These are phyloP conservation scores for Ramaria sp. DNA, from an alignment of 768 basidiomycete genomes.

Conservation along the genomic window DNA sequence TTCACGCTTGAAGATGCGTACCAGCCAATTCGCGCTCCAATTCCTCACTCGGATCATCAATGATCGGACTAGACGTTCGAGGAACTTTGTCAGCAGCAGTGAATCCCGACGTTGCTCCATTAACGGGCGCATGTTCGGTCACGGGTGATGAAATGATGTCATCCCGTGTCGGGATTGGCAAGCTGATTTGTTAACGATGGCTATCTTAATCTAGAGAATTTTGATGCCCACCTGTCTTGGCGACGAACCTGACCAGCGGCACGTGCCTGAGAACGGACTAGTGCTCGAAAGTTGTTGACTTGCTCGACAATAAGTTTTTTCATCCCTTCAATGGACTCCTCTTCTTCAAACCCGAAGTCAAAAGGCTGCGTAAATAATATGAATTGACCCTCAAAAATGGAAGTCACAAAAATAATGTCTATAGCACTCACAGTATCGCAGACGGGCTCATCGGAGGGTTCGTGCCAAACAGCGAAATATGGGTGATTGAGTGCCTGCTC, in stretches of 20 bases:
- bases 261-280: constrained; percentile 78
- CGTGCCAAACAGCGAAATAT: constrained; percentile 95
- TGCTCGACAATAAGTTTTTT: constrained; percentile 90
- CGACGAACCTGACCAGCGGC: constrained; percentile 61
- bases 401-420: constrained; percentile 5
- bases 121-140: constrained; percentile 42
- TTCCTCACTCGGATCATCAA: constrained; percentile 79
- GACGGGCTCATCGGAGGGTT: constrained; percentile 85
- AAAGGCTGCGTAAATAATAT: constrained; percentile 36
- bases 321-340: constrained; percentile 97
- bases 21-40: constrained; percentile 80
- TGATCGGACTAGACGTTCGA: constrained; percentile 53
- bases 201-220: background rate
- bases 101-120: constrained; percentile 62
- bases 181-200: constrained; percentile 26
- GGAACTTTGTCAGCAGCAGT: constrained; percentile 25
- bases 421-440: constrained; percentile 55
- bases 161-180: constrained; percentile 71
- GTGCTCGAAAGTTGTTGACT: constrained; percentile 78
- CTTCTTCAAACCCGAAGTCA: constrained; percentile 93
- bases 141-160: constrained; percentile 74
- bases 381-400: background rate
- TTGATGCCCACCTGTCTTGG: constrained; percentile 53
- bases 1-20: constrained; percentile 36
- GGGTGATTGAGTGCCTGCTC: constrained; percentile 93